Evolutionary conservation across 2,329 filamentous ascomycete species (phyloP).

Genomic region (Venturia effusa): DNA sequence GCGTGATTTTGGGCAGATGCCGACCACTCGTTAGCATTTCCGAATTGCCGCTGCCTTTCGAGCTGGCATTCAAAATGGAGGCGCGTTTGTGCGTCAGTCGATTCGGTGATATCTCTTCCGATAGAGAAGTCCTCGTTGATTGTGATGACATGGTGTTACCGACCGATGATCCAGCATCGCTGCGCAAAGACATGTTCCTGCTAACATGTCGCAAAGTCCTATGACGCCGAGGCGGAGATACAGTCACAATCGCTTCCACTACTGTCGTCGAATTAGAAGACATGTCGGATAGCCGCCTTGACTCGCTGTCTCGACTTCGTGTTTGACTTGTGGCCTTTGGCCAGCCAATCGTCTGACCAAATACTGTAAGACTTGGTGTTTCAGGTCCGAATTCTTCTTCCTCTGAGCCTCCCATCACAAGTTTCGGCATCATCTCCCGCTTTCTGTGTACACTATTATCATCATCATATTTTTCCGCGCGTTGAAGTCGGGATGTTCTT

Average conservation of each 20-base stretch:
- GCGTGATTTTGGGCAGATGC: slow-evolving; percentile 13
- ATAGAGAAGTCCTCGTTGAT: slow-evolving; percentile 39
- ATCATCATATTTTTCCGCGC: neutral
- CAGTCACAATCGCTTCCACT: slow-evolving; percentile 43
- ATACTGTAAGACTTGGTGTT: slow-evolving; percentile 4
- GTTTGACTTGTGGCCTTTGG: slow-evolving; percentile 15
- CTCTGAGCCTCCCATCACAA: slow-evolving; percentile 8
- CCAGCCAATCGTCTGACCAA: slow-evolving; percentile 13
- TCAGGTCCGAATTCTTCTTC: slow-evolving; percentile 3
- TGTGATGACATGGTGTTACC: slow-evolving; percentile 31
- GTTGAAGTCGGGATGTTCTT: slow-evolving; percentile 15
- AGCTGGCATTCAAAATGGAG: neutral
- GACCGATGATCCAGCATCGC: slow-evolving; percentile 23
- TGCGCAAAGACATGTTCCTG: slow-evolving; percentile 41
- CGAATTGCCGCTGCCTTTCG: neutral
- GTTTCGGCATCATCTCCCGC: slow-evolving; percentile 7
- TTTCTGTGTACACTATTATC: neutral
- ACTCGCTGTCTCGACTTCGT: slow-evolving; percentile 18
- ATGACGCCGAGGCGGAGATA: slow-evolving; percentile 34
- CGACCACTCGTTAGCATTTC: neutral
- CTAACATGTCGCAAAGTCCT: slow-evolving; percentile 42
- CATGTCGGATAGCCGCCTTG: slow-evolving; percentile 35
- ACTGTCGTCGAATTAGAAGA: slow-evolving; percentile 42
- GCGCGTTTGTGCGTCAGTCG: neutral
- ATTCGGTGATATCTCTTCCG: slow-evolving; percentile 20